phyloP scores from a whole-genome alignment of 495 filamentous ascomycete genomes.

The Annulohypoxylon maeteangense region DNA sequence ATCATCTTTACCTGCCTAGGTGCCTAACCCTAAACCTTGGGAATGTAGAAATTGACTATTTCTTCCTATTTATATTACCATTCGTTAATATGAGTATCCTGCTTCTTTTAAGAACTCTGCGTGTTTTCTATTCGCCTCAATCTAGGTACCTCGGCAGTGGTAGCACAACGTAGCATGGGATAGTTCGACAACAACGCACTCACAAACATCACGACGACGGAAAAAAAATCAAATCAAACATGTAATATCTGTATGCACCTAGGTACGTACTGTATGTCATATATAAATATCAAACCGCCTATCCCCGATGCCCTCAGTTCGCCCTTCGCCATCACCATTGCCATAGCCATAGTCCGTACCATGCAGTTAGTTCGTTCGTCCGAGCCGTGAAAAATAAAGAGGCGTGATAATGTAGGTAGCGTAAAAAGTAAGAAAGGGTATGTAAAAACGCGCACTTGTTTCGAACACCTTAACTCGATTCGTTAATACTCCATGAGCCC shows the following conservation, averaged over 20 bases:
- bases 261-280: neutral
- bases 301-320: neutral
- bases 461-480: neutral
- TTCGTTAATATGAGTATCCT: no score
- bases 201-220: neutral
- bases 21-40: no score
- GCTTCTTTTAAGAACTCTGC: no score
- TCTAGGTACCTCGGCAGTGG: no score
- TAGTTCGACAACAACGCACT: no score
- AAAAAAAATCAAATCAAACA: neutral
- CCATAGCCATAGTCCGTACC: neutral
- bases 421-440: neutral
- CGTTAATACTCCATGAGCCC: constrained; percentile 46
- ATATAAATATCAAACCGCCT: neutral
- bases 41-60: no score
- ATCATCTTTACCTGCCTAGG: no score
- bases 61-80: no score
- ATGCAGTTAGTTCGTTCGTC: neutral
- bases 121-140: no score
- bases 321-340: neutral
- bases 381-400: neutral
- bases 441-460: constrained; percentile 4
- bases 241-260: neutral
- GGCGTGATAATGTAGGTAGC: neutral
- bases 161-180: no score